Evolutionary conservation across 2,329 filamentous ascomycete species (phyloP), one percentile per base, ranked within the genome.

Genomic region (Aspergillus piperis): DNA sequence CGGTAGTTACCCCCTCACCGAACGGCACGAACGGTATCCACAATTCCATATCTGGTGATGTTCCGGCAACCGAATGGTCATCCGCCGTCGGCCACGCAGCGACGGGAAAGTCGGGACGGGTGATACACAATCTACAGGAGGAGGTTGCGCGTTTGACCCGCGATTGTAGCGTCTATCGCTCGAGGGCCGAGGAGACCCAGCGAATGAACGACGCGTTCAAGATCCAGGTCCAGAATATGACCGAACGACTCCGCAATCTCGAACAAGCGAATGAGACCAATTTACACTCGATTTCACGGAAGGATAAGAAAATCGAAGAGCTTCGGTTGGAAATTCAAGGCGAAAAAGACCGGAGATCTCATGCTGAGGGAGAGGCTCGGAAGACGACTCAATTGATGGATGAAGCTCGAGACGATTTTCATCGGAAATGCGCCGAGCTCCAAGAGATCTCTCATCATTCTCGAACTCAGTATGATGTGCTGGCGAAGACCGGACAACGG

Each of bases 51-150:
- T 71, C 73, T 63, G 67, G 65, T 57, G 74, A 76, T 50, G 54
- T 67, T 17, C 58, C 70, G 23, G 54, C 64, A 19, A 62, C 71
- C n/a, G 77, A 80, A 70, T 82, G 80, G 80, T 82, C 78, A 10
- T 78, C 80, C 1, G 80, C 80, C 2, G 79, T 82, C 27, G 80
- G 80, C 11, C 79, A 81, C 61, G 80, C 80, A 38, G 76, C 78
- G 23, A 79, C 77, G 7, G 80, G 80, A 41, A 82, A 82, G 67
- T 82, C 80, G 2, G 80, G 80, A 27, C 77, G 80, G 38, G 80
- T 82, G 19, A 82, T 82, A 56, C 80, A 82, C 61, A 78, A 79
- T 58, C 69, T 82, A 36, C 80, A 82, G 67, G 79, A 79, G 63
- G 80, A 82, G 50, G 82, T 82, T 60, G 80, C 81, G 27, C 78